Conservation (phyloP, 805 yeast genomes). For the Cephaloascus fragrans region DNA sequence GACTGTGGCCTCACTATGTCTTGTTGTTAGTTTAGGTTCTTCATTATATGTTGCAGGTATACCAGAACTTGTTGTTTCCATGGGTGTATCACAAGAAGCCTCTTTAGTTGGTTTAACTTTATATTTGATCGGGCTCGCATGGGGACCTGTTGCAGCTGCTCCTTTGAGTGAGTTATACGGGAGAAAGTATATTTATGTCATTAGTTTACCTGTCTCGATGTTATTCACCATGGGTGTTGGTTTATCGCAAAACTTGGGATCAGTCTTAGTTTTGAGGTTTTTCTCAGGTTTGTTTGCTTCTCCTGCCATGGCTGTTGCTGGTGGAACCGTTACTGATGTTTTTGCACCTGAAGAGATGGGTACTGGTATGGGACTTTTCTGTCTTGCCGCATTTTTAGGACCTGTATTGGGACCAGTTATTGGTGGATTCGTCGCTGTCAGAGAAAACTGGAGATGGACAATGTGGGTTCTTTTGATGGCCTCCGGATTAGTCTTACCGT, state of each 20-base stretch:
- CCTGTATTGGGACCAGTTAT: conserved; percentile 71
- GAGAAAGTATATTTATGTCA: conserved; percentile 48
- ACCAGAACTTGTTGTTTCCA: conserved; percentile 35
- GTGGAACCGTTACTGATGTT: conserved; percentile 74
- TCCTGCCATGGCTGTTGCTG: conserved; percentile 77
- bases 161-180: conserved; percentile 67
- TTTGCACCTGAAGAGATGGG: conserved; percentile 62
- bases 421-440: conserved; percentile 62
- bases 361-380: conserved; percentile 68
- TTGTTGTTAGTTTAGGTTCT: conserved; percentile 67
- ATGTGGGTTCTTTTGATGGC: conserved; percentile 66
- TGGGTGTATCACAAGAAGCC: conserved; percentile 50
- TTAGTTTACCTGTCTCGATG: conserved; percentile 57
- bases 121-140: conserved; percentile 60
- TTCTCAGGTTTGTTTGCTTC: conserved; percentile 70
- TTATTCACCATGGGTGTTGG: conserved; percentile 70
- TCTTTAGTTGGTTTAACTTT: conserved; percentile 62
- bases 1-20: conserved; percentile 54
- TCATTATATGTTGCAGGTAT: conserved; percentile 63
- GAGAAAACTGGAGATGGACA: conserved; percentile 62
- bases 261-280: conserved; percentile 59
- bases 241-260: conserved; percentile 47
- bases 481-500: conserved; percentile 47
- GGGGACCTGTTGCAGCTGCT: conserved; percentile 63
- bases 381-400: conserved; percentile 73